Percentiles rank a stretch among this genome's conserved stretches.
phyloP scores from a whole-genome alignment of 192 early-diverging fungal genomes.

The Coemansia sp. region DNA sequence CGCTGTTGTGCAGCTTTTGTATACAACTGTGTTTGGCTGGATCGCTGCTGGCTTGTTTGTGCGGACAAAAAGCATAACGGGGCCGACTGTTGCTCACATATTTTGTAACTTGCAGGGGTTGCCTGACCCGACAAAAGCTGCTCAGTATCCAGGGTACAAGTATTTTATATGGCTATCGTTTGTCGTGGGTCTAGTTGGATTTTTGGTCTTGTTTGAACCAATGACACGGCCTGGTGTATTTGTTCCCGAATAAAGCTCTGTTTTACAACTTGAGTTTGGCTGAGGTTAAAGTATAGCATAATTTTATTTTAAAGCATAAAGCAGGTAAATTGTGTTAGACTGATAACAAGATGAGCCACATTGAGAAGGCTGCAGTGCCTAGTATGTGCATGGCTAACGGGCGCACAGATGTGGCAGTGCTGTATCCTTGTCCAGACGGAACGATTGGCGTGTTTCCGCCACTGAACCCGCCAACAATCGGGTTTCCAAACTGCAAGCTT shows the following conservation, averaged over 20 bases:
- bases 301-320: neutral
- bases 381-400: neutral
- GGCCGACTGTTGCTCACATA: slow-evolving; percentile 25
- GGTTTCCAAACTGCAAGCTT: slow-evolving; percentile 39
- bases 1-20: slow-evolving; percentile 28
- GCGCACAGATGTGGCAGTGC: neutral
- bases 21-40: slow-evolving; percentile 48
- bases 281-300: neutral
- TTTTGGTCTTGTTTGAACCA: slow-evolving; percentile 38
- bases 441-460: slow-evolving; percentile 23
- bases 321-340: neutral
- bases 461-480: slow-evolving; percentile 33
- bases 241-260: neutral
- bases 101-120: slow-evolving; percentile 43
- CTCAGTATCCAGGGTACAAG: neutral
- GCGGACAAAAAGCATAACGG: slow-evolving; percentile 24
- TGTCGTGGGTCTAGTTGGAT: slow-evolving; percentile 20
- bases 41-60: slow-evolving; percentile 31
- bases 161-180: slow-evolving; percentile 31
- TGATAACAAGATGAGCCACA: neutral
- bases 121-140: slow-evolving; percentile 12
- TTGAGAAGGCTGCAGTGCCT: neutral
- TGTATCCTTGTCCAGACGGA: slow-evolving; percentile 45
- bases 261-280: too few species aligned
- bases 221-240: slow-evolving; percentile 43